Base-by-base conservation (phyloP, 140 eudicot genomes). In the Ambrosia hybrid region DNA sequence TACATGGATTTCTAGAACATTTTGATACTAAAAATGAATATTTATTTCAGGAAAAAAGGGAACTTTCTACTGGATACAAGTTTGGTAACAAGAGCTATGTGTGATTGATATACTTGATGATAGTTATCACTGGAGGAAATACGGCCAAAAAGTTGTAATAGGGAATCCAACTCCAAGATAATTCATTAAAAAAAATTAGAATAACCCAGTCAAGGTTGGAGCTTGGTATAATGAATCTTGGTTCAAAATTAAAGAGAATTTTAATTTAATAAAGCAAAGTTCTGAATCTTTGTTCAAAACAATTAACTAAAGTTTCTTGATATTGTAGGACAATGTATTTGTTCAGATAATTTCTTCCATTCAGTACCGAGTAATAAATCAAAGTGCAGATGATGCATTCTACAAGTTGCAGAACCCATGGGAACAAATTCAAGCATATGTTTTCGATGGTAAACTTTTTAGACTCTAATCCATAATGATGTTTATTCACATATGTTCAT, bases 371-470 rank as follows among this genome's bases (percentile, higher is more conserved):
- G 89, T 93, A 4, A 79, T 90, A 71, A 93, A 76, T 78, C 79
- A 81, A 76, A 87, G 79, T 78, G 97, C 96, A 51, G 97, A 93
- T 82, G 98, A 93, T 81, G 96, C 98, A 16, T 93, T 87, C 70
- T 93, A 93, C 67, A 97, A 93, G 82, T 62, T 93, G 81, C 97
- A 93, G 87, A 87, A 87, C 80, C 98, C 98, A 5, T 36, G 68
- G 56, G 96, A 93, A 73, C 98, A 93, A 81, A 93, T 93, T 77
- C 98, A 88, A 78, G 83, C 97, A 67, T 93, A 87, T 73, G 97
- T 93, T 33, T 93, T 90, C 65, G 96, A 93, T 79, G 98, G 98
- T 93, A 81, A 51, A 33, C 4, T 3, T 3, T 38, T 38, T 21
- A 21, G 30, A 21, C 30, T 21, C 30, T 21, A 21, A 21, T 21